Percentiles rank a stretch among this genome's conserved stretches.
Conservation (phyloP, 73 alveolate species). For the Symbiodinium pilosum region DNA sequence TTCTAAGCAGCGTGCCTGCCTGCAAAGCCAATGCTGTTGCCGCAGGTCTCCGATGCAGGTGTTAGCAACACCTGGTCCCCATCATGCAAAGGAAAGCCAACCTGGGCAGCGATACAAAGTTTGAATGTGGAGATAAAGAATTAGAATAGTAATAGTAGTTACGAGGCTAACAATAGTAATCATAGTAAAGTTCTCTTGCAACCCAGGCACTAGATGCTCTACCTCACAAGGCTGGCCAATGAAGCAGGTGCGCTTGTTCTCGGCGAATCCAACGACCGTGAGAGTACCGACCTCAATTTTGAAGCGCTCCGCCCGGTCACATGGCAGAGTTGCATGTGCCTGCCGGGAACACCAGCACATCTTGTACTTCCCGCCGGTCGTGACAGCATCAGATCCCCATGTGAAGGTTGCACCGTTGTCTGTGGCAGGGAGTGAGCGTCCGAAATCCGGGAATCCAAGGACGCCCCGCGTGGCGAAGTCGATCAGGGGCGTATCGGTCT, state of each 20-base stretch:
- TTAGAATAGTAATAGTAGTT: too few species aligned
- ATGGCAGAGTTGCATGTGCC: not conserved
- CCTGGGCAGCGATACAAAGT: not conserved
- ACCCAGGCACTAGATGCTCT: not conserved
- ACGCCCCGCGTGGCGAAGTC: not conserved
- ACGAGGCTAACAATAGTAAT: too few species aligned
- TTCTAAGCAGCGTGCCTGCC: not conserved
- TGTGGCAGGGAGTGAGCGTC: not conserved
- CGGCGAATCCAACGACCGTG: not conserved
- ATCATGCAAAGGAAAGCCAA: constrained; percentile 1
- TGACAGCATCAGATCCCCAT: not conserved
- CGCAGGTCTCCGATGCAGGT: not conserved
- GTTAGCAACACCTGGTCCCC: not conserved
- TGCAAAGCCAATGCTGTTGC: not conserved
- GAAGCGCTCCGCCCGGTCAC: constrained; percentile 10
- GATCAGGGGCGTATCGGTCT: not conserved
- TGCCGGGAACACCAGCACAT: constrained; percentile 20
- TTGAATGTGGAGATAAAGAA: too few species aligned
- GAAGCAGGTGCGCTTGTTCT: constrained; percentile 6
- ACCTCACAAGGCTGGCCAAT: constrained; percentile 16
- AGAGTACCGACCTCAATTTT: not conserved
- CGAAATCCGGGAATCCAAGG: constrained; percentile 4
- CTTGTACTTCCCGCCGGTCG: not conserved
- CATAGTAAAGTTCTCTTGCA: too few species aligned
- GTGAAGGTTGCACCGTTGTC: constrained; percentile 6